Evolutionary conservation across 2,329 filamentous ascomycete genomes (phyloP), one percentile per base, ranked within the genome.

Genomic region (Elsinoe necatrix): DNA sequence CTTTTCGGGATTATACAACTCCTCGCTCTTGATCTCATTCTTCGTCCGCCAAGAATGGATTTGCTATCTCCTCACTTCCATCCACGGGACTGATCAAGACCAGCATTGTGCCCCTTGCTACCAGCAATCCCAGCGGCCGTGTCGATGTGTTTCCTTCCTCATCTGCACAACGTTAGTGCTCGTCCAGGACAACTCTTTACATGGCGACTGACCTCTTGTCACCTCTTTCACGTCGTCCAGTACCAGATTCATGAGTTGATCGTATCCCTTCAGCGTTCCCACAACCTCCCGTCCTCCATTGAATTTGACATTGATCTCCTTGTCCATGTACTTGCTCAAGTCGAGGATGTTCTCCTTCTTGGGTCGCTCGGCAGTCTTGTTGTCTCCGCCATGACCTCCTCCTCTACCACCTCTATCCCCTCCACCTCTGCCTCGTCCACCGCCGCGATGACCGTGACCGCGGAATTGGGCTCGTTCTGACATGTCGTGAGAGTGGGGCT

Each of bases 311-410:
- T 81, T 87, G 64, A 98, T 89, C 68, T 86, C 81, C 81, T 96
- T 95, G 73, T 98, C 90, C 86, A 95, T 90, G 73, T 97, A 98
- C 76, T 95, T 95, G 69, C 80, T 83, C 66, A 98, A 73, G 69
- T 98, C 92, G 55, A 98, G 82, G 66, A 98, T 98, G 71, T 96
- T 97, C 74, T 98, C 93, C 79, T 97, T 97, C 83, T 95, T 96
- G 60, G 90, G 89, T 65, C 85, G 82, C 65, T 55, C 59, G 55
- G 58, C 59, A 55, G 55, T 57, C 58, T 56, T 61, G 59, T 42
- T 58, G 16, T 63, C 63, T 12, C 63, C 66, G 16, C 62, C 63
- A 21, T 63, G 66, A 52, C 67, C 61, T 18, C 61, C 62, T 41
- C 67, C 64, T 25, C 66, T 66, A 2, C 67, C 65, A 45, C 72